Evolutionary conservation across 331 rosid genomes (phyloP).

Genomic region (Malus hybrid): DNA sequence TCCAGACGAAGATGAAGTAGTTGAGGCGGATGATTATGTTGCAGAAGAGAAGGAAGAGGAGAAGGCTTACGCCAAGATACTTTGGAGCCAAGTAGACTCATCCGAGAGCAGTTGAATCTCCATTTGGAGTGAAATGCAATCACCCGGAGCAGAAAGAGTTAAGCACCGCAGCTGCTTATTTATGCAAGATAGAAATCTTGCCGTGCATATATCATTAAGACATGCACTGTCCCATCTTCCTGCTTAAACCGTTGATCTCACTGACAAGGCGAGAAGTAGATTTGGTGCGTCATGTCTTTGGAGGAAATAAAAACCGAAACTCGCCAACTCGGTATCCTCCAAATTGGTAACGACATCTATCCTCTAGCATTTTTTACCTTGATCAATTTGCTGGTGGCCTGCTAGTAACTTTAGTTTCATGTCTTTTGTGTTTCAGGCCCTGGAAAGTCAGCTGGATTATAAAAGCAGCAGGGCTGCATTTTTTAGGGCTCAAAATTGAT

Average conservation of each 20-base stretch:
- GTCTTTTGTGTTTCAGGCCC: background rate
- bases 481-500: background rate
- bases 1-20: slow-evolving; percentile 48
- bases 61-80: slow-evolving; percentile 52
- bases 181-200: background rate
- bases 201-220: background rate
- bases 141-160: background rate
- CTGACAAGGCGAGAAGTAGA: background rate
- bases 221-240: background rate
- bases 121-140: background rate
- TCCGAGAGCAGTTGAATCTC: slow-evolving; percentile 32
- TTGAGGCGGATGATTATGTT: slow-evolving; percentile 31
- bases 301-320: background rate
- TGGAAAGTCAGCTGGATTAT: background rate
- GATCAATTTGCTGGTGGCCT: background rate
- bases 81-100: slow-evolving; percentile 66
- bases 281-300: background rate
- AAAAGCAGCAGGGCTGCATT: background rate
- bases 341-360: background rate
- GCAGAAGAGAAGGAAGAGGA: slow-evolving; percentile 73
- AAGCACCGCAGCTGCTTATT: background rate
- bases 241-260: background rate
- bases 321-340: background rate
- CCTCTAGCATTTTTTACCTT: background rate
- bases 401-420: background rate